Evolutionary conservation across 2,329 filamentous ascomycete genomes (phyloP), one percentile per base, ranked within the genome.

Genomic region (Phoma sp.): DNA sequence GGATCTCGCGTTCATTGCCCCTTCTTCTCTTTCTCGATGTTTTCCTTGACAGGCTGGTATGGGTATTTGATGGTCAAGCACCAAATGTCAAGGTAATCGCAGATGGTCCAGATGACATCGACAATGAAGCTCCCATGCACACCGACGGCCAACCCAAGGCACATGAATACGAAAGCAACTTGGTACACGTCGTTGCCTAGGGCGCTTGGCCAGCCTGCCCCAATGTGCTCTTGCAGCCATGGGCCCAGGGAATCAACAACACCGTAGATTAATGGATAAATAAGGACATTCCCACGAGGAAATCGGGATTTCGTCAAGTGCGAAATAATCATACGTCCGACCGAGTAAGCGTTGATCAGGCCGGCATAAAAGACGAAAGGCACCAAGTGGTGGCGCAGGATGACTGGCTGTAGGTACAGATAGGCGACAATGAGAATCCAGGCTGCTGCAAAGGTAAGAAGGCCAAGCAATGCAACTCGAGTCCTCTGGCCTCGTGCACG

Each of bases 51-150:
- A 51, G 80, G 79, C 32, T 79, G 71, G 57, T 82, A 81, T 0
- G 85, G 85, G 67, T 98, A 88, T 83, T 99, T 99, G 79, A 99
- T 99, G 1, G 90, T 96, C 73, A 99, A 80, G 73, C 95, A 99
- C 91, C 92, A 98, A 64, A 99, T 99, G 73, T 99, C 95, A 57
- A 98, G 82, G 74, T 96, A 96, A 74, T 99, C 95, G 78, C 95
- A 99, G 66, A 99, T 98, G 27, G 91, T 96, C 55, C 95, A 91
- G 63, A 99, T 97, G 52, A 98, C 93, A 73, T 98, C 95, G 29
- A 96, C 90, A 52, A 98, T 91, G 74, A 99, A 99, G 75, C 92
- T 96, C 56, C 91, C 93, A 77, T 99, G 97, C n/a, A 98, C 87
- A 30, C 95, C 95, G 42, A 96, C 74, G 0, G 89, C 89, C 55